Conservation (phyloP, 176 grass and related monocot genomes). For the Ensete glaucum region DNA sequence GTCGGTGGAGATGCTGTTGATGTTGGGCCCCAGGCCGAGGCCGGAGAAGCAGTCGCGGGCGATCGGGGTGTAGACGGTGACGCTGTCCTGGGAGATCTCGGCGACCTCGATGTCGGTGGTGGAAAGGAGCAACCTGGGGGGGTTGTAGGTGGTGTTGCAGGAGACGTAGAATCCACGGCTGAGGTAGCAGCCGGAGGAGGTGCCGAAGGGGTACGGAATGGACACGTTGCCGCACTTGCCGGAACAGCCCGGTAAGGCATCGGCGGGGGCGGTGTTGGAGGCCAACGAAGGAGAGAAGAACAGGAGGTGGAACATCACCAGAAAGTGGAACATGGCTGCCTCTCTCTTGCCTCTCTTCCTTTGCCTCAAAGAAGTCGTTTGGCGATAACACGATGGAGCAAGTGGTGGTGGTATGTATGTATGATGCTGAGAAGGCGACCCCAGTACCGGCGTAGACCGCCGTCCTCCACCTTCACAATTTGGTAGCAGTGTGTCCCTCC, state of each 20-base stretch:
- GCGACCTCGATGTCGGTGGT: conserved; percentile 2
- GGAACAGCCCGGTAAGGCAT: conserved; percentile 6
- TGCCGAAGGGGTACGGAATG: conserved; percentile 45
- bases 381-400: too few relatives aligned
- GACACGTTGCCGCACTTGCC: conserved; percentile 28
- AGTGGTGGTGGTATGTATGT: too few relatives aligned
- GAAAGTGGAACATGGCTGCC: too few relatives aligned
- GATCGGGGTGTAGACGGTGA: neutral
- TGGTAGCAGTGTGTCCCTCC: too few relatives aligned
- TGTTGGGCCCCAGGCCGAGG: neutral
- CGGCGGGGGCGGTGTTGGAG: too few relatives aligned
- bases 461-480: too few relatives aligned
- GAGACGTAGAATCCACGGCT: conserved; percentile 19
- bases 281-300: too few relatives aligned
- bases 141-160: conserved; percentile 4
- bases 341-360: too few relatives aligned
- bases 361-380: too few relatives aligned
- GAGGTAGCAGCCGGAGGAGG: conserved; percentile 9
- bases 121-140: neutral
- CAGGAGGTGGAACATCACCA: too few relatives aligned
- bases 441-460: too few relatives aligned
- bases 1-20: neutral
- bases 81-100: conserved; percentile 6
- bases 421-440: too few relatives aligned
- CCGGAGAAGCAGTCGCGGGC: conserved; percentile 5